phyloP scores from a whole-genome alignment of 306 rosid species.

The Cucumis melo region DNA sequence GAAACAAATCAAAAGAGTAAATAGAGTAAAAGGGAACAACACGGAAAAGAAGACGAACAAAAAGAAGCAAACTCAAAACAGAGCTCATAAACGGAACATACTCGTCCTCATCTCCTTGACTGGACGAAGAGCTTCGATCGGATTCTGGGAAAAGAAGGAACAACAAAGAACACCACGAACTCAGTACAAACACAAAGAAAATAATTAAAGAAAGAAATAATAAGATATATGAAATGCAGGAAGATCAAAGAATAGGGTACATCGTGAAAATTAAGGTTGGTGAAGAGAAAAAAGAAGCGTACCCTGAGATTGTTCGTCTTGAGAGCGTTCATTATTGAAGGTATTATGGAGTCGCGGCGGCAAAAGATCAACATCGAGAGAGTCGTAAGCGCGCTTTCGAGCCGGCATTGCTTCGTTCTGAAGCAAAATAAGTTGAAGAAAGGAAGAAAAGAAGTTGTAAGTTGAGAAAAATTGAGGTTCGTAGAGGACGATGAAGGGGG shows the following conservation, averaged over 20 bases:
- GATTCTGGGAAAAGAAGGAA: conserved; percentile 29
- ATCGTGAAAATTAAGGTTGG: not conserved
- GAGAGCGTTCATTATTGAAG: conserved; percentile 15
- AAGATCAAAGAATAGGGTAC: not conserved
- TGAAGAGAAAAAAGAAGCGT: conserved; percentile 13
- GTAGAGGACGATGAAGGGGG: not conserved
- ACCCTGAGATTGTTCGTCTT: conserved; percentile 39
- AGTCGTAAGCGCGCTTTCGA: conserved; percentile 35
- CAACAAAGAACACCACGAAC: conserved; percentile 13
- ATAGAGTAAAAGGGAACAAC: not conserved
- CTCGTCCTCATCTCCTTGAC: conserved; percentile 36
- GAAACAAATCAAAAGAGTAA: conserved; percentile 7
- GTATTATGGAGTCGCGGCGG: conserved; percentile 12
- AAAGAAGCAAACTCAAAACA: not conserved
- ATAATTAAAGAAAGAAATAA: not conserved
- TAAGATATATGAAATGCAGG: conserved; percentile 12
- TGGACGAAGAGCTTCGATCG: conserved; percentile 45
- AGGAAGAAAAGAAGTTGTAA: not conserved
- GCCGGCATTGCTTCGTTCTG: conserved; percentile 50
- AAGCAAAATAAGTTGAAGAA: conserved; percentile 6
- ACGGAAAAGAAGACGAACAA: not conserved
- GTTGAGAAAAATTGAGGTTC: not conserved
- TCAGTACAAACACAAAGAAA: conserved; percentile 3
- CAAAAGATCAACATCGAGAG: conserved; percentile 21
- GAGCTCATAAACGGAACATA: conserved; percentile 19